Evolutionary conservation across 768 basidiomycete species (phyloP), one percentile per base, ranked within the genome.

Genomic region (Sistotremastrum suecicum): DNA sequence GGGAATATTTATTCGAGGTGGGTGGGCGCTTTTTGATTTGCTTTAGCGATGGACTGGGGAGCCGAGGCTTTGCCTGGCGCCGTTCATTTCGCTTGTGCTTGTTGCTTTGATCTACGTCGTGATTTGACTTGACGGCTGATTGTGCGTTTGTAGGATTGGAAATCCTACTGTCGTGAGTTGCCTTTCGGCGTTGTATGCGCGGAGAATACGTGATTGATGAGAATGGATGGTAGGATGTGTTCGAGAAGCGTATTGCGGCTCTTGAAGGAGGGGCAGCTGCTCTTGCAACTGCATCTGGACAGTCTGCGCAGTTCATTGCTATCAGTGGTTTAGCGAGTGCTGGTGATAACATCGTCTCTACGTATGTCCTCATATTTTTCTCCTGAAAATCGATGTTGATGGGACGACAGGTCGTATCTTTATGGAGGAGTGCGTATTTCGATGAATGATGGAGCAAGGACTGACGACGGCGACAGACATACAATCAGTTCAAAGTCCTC

Each of bases 211-310:
- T 42, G 37, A 41, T 34, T 35, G 3, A 32, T 39, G 20, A 20
- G 7, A 11, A 20, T 20, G 28, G 28, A 31, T 8, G 39, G 7
- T 51, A 83, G 81, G 79, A 78, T 46, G 80, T 86, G 1, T 85
- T 89, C 51, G 86, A 88, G 59, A 71, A 78, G 46, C 76, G 85
- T 5, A 78, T 87, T 30, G 78, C 82, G 3, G 80, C 80, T 0
- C 68, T 88, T n/a, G 86, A 89, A 59, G 81, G 83, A 7, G 86
- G 86, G 29, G 67, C 66, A 1, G 83, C 82, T 1, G 85, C 85
- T 5, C 84, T 84, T 3, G 69, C 78, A 0, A 58, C 69, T 4
- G 64, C 82, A 3, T 81, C 79, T 45, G 86, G 85, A 0, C 83
- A 85, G 56, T 66, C 80, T 5, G 86, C 84, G 0, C 83, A 87